Evolutionary conservation across 2,329 filamentous ascomycete species (phyloP).

Genomic region (Arthrobotrys iridis): DNA sequence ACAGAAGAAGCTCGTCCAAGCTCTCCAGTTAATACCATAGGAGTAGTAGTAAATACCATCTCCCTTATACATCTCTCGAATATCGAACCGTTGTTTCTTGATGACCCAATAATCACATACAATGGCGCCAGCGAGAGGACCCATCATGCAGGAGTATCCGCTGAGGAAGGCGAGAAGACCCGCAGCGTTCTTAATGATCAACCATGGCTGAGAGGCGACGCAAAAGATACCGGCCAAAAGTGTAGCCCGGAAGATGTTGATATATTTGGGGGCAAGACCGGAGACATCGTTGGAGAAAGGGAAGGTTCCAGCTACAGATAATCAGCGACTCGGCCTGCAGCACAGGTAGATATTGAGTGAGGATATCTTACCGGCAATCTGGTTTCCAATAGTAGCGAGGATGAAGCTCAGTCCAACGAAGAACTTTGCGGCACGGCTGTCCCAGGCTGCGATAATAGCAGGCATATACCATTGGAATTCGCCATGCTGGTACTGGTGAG

Average conservation of each 20-base stretch:
- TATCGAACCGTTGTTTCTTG: slow-evolving; percentile 61
- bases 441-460: slow-evolving; percentile 64
- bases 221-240: slow-evolving; percentile 63
- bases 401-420: slow-evolving; percentile 62
- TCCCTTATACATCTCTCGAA: slow-evolving; percentile 63
- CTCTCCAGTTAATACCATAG: slow-evolving; percentile 61
- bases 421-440: slow-evolving; percentile 63
- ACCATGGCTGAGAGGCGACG: slow-evolving; percentile 64
- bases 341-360: neutral
- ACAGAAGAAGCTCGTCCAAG: slow-evolving; percentile 59
- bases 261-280: slow-evolving; percentile 66
- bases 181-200: slow-evolving; percentile 63
- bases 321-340: slow-evolving; percentile 58
- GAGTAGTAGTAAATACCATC: slow-evolving; percentile 62
- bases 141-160: slow-evolving; percentile 61
- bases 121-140: slow-evolving; percentile 63
- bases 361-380: slow-evolving; percentile 61
- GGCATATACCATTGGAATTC: slow-evolving; percentile 66
- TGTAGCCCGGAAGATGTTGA: slow-evolving; percentile 67
- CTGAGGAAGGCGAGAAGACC: slow-evolving; percentile 62
- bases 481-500: slow-evolving; percentile 64
- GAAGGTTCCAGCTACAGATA: slow-evolving; percentile 67
- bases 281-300: slow-evolving; percentile 68
- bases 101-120: slow-evolving; percentile 63
- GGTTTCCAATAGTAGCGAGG: slow-evolving; percentile 63